Evolutionary conservation across 1,284 basidiomycete species (phyloP).

Genomic region (Cerrena zonata): DNA sequence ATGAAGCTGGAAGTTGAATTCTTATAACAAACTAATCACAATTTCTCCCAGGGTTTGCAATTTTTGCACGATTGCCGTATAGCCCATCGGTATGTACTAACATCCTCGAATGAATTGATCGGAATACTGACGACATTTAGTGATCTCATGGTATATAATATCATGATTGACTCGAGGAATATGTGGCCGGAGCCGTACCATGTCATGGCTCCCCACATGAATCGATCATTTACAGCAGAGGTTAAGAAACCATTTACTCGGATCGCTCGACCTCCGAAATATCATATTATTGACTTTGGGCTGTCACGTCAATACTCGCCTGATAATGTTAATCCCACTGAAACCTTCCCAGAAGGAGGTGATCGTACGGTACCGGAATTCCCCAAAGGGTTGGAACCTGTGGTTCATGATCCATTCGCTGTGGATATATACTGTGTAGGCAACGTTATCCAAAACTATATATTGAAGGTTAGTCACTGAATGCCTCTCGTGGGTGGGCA

Average conservation of each 20-base stretch:
- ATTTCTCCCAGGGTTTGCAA: constrained; percentile 14
- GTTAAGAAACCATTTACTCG: constrained; percentile 26
- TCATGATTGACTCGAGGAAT: constrained; percentile 33
- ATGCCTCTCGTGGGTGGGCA: constrained; percentile 23
- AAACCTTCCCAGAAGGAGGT: constrained; percentile 14
- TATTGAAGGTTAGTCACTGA: constrained; percentile 17
- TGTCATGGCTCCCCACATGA: constrained; percentile 13
- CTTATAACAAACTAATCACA: too few species aligned
- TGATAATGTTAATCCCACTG: constrained; percentile 4
- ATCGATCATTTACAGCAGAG: constrained; percentile 15
- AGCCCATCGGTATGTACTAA: constrained; percentile 12
- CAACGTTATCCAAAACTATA: constrained; percentile 25
- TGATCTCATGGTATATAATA: constrained; percentile 33
- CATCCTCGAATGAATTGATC: too few species aligned
- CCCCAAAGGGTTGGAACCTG: constrained; percentile 17
- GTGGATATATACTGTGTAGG: constrained; percentile 29
- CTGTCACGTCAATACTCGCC: constrained; percentile 25
- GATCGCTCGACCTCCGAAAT: constrained; percentile 25
- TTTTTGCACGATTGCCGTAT: constrained; percentile 16
- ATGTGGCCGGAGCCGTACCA: constrained; percentile 27
- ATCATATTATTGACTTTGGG: constrained; percentile 35
- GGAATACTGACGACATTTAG: too few species aligned
- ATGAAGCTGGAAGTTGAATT: too few species aligned
- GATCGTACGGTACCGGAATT: constrained; percentile 26
- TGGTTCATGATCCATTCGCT: constrained; percentile 25